Evolutionary conservation across 2,329 filamentous ascomycete species (phyloP), one percentile per base, ranked within the genome.

Genomic region (Pyrenophora seminiperda): DNA sequence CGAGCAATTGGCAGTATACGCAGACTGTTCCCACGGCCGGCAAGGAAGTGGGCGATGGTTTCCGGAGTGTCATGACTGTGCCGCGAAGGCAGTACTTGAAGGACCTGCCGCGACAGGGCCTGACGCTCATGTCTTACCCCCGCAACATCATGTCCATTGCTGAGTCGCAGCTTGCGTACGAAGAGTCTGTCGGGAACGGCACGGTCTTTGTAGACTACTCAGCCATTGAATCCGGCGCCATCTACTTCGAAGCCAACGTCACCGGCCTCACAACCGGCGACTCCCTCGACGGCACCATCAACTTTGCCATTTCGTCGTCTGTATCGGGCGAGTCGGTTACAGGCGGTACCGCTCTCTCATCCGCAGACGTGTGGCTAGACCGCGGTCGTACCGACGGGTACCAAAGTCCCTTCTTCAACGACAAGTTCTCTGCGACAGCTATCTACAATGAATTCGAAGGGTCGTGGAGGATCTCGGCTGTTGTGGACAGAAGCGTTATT

Each of bases 1-100:
- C 80, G 0, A 79, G 75, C 46, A 85, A 85, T 54, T 85, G 82
- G 79, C 77, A 85, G 63, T 86, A 86, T 66, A 74, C 77, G 0
- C 72, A 80, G 50, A 51, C 73, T 2, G 80, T 83, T 0, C 83
- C 83, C 0, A 84, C 82, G 0, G 81, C 77, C 0, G 66, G 75
- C 3, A 80, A 85, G 59, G 75, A 48, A 17, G 31, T 62, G 0
- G 55, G 57, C 19, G 57, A 59, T 19, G 59, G 78, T 20, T 85
- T 80, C 77, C 75, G 81, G 15, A 77, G 76, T 41, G 68, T 75
- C 19, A 82, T 82, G 79, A 77, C 76, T 2, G 60, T 83, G 1
- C 79, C 84, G 2, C 74, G 84, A 0, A 67, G 68, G 4, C 79
- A 80, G 46, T 79, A 79, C 41, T 67, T 87, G 7, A 78, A 76